Percentiles rank a stretch among this genome's conserved stretches.
Conservation (phyloP, 345 rosid genomes). For the Euphorbia pulcherrima region DNA sequence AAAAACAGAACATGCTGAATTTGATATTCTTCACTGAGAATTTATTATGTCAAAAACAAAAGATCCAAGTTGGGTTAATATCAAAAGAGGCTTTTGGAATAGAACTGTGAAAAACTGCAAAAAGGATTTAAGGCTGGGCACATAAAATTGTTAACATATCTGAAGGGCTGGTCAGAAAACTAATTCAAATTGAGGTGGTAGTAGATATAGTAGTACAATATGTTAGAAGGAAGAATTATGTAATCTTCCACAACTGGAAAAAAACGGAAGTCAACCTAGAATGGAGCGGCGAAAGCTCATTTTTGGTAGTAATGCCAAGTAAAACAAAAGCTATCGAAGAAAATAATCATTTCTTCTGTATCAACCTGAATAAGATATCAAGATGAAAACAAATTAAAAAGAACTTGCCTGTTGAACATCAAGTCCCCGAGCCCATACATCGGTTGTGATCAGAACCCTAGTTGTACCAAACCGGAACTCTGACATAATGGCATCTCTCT, state of each 20-base stretch:
- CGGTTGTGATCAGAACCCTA: slow-evolving; percentile 93
- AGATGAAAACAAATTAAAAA: not conserved
- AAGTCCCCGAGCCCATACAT: slow-evolving; percentile 96
- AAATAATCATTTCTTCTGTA: not conserved
- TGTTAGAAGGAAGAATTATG: not conserved
- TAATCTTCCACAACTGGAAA: not conserved
- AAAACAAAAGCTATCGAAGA: not conserved
- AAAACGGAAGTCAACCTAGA: not conserved
- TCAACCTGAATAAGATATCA: not conserved
- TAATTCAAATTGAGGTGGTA: slow-evolving; percentile 1
- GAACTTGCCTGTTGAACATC: slow-evolving; percentile 90
- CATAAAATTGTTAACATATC: not conserved
- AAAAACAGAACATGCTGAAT: not conserved
- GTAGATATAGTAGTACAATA: not conserved
- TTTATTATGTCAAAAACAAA: not conserved
- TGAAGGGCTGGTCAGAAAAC: not conserved
- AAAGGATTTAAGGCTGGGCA: not conserved
- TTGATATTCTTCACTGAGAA: not conserved
- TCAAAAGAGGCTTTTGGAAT: not conserved
- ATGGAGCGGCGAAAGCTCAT: not conserved
- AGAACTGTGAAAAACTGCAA: too few relatives aligned
- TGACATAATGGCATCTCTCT: slow-evolving; percentile 84
- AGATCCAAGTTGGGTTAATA: not conserved
- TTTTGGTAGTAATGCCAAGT: not conserved
- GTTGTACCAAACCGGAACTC: slow-evolving; percentile 80